Base-by-base conservation (phyloP, 2,329 filamentous ascomycete genomes). In the Epichloe gansuensis region DNA sequence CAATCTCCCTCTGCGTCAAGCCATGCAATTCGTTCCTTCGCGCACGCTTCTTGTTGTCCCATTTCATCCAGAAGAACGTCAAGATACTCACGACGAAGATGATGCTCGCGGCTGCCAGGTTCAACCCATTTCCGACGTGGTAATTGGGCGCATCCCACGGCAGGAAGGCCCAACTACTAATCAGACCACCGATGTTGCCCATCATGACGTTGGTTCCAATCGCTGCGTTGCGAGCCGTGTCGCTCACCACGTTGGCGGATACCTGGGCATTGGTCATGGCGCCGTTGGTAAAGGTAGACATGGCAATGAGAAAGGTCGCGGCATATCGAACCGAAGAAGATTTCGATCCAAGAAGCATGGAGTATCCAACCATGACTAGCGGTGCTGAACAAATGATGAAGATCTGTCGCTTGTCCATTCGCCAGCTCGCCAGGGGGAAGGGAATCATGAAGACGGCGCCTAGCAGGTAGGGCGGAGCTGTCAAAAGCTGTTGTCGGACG, bases 61-160 rank as follows among this genome's bases (percentile, higher is more conserved):
- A 64, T 49, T 69, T 72, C 74, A 86, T 85, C 77, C 80, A 87
- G 3, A 75, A 53, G 54, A 80, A 64, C 50, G 82, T 63, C 2
- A 63, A 41, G 1, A 73, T 68, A 5, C 69, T 68, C 1, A 74
- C 45, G 2, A 86, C 52, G 3, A 87, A 59, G 0, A 78, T 76
- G 0, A 68, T 70, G 15, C 70, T 70, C 0, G 59, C 58, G 1
- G 80, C 80, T 0, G 79, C 84, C 50, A 87, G 60, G 60, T 87
- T 87, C 38, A 88, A 63, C 0, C 84, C 84, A 60, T 87, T 87
- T 1, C 84, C 84, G 52, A 87, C 85, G 54, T 72, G 80, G 59
- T 81, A 89, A 53, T 87, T 66, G 0, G 84, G 84, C 0, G 59
- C 77, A 60, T 87, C 84, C 57, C 68, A 77, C 0, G 76, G 74